These are phyloP conservation scores for Cercospora sp. DNA, from an alignment of 2,329 filamentous ascomycete genomes.

Conservation along the genomic window DNA sequence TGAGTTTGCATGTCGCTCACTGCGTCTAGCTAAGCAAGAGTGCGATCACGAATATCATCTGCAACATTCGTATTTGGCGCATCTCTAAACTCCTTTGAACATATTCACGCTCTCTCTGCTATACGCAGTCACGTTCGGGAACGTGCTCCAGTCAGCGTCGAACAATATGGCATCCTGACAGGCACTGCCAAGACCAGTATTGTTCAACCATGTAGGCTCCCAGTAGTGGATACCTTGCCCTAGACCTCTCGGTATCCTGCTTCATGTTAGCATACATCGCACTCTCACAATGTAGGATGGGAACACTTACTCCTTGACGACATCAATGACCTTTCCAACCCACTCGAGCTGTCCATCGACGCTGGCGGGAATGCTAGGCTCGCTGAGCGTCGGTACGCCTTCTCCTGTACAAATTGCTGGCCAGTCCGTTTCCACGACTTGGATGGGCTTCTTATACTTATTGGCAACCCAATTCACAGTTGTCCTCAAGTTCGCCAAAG, in stretches of 20 bases:
- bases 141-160: constrained; percentile 32
- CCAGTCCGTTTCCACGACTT: constrained; percentile 40
- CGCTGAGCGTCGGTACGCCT: constrained; percentile 36
- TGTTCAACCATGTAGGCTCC: constrained; percentile 40
- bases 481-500: constrained; percentile 33
- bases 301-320: constrained; percentile 29
- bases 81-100: constrained; percentile 24
- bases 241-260: constrained; percentile 32
- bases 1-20: too few relatives aligned
- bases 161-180: constrained; percentile 38
- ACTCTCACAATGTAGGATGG: neutral
- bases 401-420: constrained; percentile 33
- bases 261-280: neutral
- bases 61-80: too few relatives aligned
- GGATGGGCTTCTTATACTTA: constrained; percentile 38
- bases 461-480: constrained; percentile 33
- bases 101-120: constrained; percentile 33
- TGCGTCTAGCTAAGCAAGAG: too few relatives aligned
- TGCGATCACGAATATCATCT: too few relatives aligned
- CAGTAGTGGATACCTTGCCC: constrained; percentile 39
- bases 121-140: constrained; percentile 34
- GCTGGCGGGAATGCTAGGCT: constrained; percentile 34
- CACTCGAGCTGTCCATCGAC: constrained; percentile 36
- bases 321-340: constrained; percentile 33
- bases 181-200: constrained; percentile 35